Evolutionary conservation across 495 filamentous ascomycete species (phyloP), one percentile per base, ranked within the genome.

Genomic region (Penicillium lividum): DNA sequence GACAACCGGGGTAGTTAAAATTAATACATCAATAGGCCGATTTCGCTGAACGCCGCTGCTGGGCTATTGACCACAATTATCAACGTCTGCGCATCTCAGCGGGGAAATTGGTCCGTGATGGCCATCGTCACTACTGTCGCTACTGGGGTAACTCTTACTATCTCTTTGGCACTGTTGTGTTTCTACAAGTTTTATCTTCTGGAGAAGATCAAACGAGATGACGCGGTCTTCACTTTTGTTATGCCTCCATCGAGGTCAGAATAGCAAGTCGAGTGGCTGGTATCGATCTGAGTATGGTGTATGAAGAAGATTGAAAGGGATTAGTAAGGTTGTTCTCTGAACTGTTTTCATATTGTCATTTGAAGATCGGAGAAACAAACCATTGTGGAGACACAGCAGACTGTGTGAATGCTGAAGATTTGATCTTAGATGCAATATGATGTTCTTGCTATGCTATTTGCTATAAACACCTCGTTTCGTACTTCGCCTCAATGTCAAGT

Each of bases 91-190:
- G n/a, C n/a, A n/a, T n/a, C n/a, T n/a, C n/a, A n/a, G n/a, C n/a
- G 53, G 7, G 56, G 57, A 13, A 29, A 45, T 27, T 64, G 49
- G 54, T 64, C 61, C 15, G 54, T 60, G 15, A 64, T 64, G 54
- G 57, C 57, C 16, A 50, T 64, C 5, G 54, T 45, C 13, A 64
- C 57, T 29, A 45, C 44, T 27, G 43, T 54, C 28, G 57, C 57
- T 11, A 64, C 57, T 40, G 57, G 57, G 11, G 13, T 34, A 6
- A 64, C 50, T 11, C 34, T 57, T 25, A 29, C 50, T 31, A 34
- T 55, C 13, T 60, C 18, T 18, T 16, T 50, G 9, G 34, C 38
- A 1, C 44, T 64, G 10, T 31, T 54, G 5, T 10, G 43, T 13
- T 28, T 60, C 31, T 60, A 54, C 22, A 60, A 64, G 45, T 56